Evolutionary conservation across 129 eudicot species (phyloP), one percentile per base, ranked within the genome.

Genomic region (Sambucus nigra): DNA sequence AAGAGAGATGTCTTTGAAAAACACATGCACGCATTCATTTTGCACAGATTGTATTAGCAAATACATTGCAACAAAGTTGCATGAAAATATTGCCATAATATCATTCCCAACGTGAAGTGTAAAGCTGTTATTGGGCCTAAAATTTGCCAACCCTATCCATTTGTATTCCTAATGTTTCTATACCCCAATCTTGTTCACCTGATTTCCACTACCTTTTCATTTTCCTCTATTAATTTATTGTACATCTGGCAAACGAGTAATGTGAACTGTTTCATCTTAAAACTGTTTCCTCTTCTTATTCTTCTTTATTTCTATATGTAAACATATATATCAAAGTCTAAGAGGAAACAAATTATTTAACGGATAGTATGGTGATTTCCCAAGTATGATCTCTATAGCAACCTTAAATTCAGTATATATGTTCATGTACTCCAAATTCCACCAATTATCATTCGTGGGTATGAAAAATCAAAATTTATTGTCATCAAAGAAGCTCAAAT

Each of bases 51-150:
- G 80, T 60, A 25, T 73, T 2, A 15, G 52, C 25, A 21, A 16
- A 8, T 65, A 73, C 56, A 27, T 73, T 0, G 54, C 53, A 2
- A 20, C 44, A 10, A 73, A 68, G 42, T 62, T 73, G 15, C 58
- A 68, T 17, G 72, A 74, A 23, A 57, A 58, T 25, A 44, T 33
- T 3, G 8, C 47, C 0, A n/a, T 5, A 19, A 28, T 74, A 1
- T 25, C 20, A 5, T 74, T 71, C 27, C 80, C 75, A 49, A 18
- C 2, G 45, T 44, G 1, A 54, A 59, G 3, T 74, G 76, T 38
- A 24, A 27, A 21, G 26, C 13, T 1, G 0, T 15, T 8, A 35
- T 74, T 0, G 57, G 33, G 6, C 55, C 58, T 0, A 55, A 64
- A 20, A 4, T 18, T 3, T 69, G 72, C 19, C 20, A 24, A 7